These are phyloP conservation scores for Cladosporium sp. DNA, from an alignment of 2,329 filamentous ascomycete genomes.

Conservation along the genomic window DNA sequence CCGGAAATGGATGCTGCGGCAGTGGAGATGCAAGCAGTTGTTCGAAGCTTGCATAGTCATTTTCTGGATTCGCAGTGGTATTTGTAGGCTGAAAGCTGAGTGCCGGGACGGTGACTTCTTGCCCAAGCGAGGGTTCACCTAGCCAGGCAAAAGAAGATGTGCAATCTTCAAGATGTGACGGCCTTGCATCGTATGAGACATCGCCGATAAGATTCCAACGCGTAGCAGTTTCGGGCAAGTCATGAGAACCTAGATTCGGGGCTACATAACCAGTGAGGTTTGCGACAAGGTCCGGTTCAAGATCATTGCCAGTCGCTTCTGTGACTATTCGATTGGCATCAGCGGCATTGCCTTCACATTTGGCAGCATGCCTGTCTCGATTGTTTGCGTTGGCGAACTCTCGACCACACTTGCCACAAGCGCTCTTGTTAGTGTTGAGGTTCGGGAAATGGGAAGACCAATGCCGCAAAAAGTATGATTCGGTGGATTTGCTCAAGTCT, in stretches of 20 bases:
- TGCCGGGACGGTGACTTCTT: neutral
- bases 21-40: neutral
- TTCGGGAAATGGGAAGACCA: neutral
- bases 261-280: neutral
- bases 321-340: neutral
- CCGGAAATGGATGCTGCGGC: neutral
- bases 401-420: neutral
- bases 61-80: no score
- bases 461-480: neutral
- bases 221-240: neutral
- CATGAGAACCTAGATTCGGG: neutral
- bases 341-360: neutral
- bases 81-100: neutral
- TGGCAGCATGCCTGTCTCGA: neutral
- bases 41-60: neutral
- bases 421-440: neutral
- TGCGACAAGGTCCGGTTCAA: neutral
- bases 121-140: neutral
- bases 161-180: neutral
- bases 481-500: neutral
- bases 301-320: neutral
- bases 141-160: neutral
- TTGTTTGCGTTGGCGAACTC: neutral
- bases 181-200: neutral
- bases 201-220: neutral